phyloP scores from a whole-genome alignment of 805 yeast species.

The Yarrowia deformans region DNA sequence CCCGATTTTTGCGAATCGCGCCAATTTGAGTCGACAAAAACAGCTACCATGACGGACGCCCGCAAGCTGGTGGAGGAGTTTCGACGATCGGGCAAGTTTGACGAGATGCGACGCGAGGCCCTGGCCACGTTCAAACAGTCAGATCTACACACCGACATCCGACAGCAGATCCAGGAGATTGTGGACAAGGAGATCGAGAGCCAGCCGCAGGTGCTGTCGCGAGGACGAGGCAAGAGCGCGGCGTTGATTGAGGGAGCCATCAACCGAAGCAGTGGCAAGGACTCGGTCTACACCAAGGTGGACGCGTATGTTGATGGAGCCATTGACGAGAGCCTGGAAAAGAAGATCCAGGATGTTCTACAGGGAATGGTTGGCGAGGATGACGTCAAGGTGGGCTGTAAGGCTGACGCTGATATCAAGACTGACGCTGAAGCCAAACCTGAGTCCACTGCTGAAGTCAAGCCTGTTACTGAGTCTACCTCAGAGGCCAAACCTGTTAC shows the following conservation, averaged over 20 bases:
- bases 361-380: constrained; percentile 8
- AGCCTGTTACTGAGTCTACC: no score
- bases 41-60: constrained; percentile 20
- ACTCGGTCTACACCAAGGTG: constrained; percentile 41
- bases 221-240: constrained; percentile 45
- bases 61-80: constrained; percentile 37
- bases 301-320: constrained; percentile 39
- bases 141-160: constrained; percentile 39
- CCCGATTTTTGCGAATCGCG: neutral
- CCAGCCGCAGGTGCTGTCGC: constrained; percentile 43
- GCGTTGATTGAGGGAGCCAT: constrained; percentile 45
- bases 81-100: constrained; percentile 37
- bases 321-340: constrained; percentile 37
- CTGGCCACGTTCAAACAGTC: constrained; percentile 21
- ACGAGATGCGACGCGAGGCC: constrained; percentile 24
- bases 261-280: constrained; percentile 41
- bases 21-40: neutral
- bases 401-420: neutral
- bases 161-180: constrained; percentile 42
- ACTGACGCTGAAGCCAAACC: neutral
- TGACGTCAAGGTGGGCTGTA: neutral
- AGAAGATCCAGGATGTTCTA: constrained; percentile 31
- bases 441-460: neutral
- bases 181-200: constrained; percentile 44
- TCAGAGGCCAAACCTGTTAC: neutral